Conservation (phyloP, 2,329 filamentous ascomycete species). For the Cladosporium phlei region DNA sequence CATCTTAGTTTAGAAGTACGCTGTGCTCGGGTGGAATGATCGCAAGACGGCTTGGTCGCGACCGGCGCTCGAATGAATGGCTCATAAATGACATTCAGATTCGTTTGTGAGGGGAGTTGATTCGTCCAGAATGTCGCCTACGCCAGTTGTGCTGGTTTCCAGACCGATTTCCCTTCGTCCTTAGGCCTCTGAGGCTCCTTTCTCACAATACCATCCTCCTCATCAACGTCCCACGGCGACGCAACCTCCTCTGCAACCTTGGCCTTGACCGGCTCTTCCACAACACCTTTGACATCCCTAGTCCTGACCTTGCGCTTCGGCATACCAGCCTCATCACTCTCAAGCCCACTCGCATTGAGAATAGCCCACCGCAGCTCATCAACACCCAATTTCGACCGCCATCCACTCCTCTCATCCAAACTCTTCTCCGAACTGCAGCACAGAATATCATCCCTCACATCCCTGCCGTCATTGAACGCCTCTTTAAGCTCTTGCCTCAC, state of each 20-base stretch:
- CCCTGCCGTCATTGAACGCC: conserved; percentile 30
- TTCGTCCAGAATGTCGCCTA: too few relatives aligned
- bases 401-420: conserved; percentile 39
- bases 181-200: neutral
- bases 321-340: conserved; percentile 31
- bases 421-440: conserved; percentile 52
- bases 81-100: too few relatives aligned
- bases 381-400: conserved; percentile 55
- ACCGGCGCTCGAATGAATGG: too few relatives aligned
- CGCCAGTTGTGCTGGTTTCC: neutral
- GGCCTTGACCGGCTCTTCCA: neutral
- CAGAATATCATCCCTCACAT: conserved; percentile 56
- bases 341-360: conserved; percentile 56
- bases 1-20: too few relatives aligned
- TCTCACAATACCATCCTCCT: neutral
- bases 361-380: conserved; percentile 61
- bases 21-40: too few relatives aligned
- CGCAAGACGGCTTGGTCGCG: too few relatives aligned
- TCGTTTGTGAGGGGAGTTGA: too few relatives aligned
- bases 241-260: neutral
- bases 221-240: neutral
- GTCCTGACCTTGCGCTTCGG: neutral
- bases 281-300: neutral
- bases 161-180: neutral
- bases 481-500: conserved; percentile 42